A percentile compares a stretch with the other conserved stretches of the same genome.
These are phyloP conservation scores for Trypanosoma boissoni DNA, from an alignment of 208 protist species.

Conservation along the genomic window DNA sequence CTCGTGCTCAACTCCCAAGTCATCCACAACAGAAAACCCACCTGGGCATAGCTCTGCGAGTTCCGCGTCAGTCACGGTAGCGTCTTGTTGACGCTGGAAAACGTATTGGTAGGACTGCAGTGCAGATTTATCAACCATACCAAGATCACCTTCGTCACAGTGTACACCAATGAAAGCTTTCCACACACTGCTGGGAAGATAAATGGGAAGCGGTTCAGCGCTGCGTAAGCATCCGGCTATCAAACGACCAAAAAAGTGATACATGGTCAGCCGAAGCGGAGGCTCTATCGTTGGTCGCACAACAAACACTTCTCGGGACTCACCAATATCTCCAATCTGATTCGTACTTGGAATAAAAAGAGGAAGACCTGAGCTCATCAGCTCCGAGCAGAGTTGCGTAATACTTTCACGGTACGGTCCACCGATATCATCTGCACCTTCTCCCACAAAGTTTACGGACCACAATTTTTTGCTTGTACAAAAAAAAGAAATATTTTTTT, in stretches of 20 bases:
- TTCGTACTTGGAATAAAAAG: slow-evolving; percentile 91
- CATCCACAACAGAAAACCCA: slow-evolving; percentile 68
- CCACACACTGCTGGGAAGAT: slow-evolving; percentile 90
- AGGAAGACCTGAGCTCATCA: slow-evolving; percentile 73
- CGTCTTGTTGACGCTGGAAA: slow-evolving; percentile 9
- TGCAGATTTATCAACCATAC: slow-evolving; percentile 45
- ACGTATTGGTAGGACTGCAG: slow-evolving; percentile 67
- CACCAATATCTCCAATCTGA: slow-evolving; percentile 56
- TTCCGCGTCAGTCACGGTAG: slow-evolving; percentile 25
- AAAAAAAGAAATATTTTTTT: slow-evolving; percentile 61
- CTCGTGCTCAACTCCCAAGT: slow-evolving; percentile 42
- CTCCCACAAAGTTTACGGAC: slow-evolving; percentile 82
- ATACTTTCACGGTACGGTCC: slow-evolving; percentile 92
- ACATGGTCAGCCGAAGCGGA: slow-evolving; percentile 63
- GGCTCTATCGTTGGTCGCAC: slow-evolving; percentile 47
- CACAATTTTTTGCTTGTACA: slow-evolving; percentile 81
- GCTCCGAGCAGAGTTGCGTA: slow-evolving; percentile 85
- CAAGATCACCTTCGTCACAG: slow-evolving; percentile 50
- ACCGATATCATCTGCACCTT: slow-evolving; percentile 92
- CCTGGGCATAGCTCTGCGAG: slow-evolving; percentile 56
- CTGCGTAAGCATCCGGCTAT: slow-evolving; percentile 95
- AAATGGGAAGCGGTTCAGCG: slow-evolving; percentile 88
- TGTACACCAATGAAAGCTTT: slow-evolving; percentile 82
- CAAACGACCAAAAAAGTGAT: slow-evolving; percentile 90
- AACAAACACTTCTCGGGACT: slow-evolving; percentile 80